A percentile compares a stretch with the other conserved stretches of the same genome.
Evolutionary conservation across 163 green algal genomes (phyloP).

Genomic region (Prototheca cutis): DNA sequence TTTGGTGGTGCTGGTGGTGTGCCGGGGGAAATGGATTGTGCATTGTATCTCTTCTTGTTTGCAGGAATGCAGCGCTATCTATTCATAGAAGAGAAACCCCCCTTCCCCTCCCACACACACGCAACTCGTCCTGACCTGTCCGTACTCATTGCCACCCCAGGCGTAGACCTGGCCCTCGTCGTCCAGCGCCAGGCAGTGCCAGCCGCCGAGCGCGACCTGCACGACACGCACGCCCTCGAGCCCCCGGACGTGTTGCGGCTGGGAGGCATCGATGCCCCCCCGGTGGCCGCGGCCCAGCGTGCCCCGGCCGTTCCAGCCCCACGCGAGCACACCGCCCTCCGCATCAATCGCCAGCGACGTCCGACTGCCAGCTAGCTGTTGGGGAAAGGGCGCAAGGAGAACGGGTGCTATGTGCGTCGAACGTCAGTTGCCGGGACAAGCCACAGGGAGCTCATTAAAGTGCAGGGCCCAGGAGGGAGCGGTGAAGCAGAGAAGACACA

Average conservation of each 20-base stretch:
- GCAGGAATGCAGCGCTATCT: too few species aligned
- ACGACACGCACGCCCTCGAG: slow-evolving; percentile 50
- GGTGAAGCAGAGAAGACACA: too few species aligned
- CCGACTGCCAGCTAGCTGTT: slow-evolving; percentile 37
- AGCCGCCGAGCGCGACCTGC: slow-evolving; percentile 76
- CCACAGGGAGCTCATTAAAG: too few species aligned
- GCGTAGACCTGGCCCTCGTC: slow-evolving; percentile 35
- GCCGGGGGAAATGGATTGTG: too few species aligned
- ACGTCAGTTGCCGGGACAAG: neutral
- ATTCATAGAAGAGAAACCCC: too few species aligned
- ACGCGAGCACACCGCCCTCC: slow-evolving; percentile 61
- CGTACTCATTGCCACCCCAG: slow-evolving; percentile 78
- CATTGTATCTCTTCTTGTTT: too few species aligned
- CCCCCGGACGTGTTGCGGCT: slow-evolving; percentile 48
- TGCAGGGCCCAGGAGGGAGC: too few species aligned
- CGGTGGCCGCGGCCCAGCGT: slow-evolving; percentile 71
- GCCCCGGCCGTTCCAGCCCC: slow-evolving; percentile 80
- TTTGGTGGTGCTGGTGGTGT: too few species aligned
- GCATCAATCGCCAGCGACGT: slow-evolving; percentile 68
- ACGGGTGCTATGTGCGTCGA: neutral
- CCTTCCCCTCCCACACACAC: neutral
- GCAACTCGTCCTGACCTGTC: slow-evolving; percentile 30
- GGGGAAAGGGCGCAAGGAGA: neutral
- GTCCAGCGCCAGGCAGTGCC: slow-evolving; percentile 80
- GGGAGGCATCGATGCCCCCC: slow-evolving; percentile 16